Conservation (phyloP, 768 basidiomycete genomes). For the Coprinopsis strossmayeri region DNA sequence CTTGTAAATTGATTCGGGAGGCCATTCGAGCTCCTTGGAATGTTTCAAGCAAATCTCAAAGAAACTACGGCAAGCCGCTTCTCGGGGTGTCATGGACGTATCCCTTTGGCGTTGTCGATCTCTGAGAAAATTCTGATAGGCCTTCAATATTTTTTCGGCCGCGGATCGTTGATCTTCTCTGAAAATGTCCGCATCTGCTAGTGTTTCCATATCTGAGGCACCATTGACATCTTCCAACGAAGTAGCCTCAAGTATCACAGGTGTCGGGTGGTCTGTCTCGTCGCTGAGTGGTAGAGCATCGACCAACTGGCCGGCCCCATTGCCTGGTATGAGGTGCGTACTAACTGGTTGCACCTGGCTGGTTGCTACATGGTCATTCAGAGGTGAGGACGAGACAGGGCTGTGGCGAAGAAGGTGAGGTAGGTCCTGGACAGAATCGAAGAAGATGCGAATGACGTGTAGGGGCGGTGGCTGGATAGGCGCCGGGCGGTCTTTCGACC, state of each 20-base stretch:
- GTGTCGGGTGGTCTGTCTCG: not conserved
- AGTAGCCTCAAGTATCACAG: slow-evolving; percentile 1
- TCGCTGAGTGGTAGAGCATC: not conserved
- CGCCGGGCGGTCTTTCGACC: not conserved
- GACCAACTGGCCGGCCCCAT: too few relatives aligned
- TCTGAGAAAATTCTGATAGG: not conserved
- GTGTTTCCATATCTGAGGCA: not conserved
- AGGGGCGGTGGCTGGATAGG: not conserved
- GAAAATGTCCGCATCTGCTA: not conserved
- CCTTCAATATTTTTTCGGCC: not conserved
- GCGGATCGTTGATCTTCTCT: not conserved
- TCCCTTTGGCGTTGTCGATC: not conserved
- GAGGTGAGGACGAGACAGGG: too few relatives aligned
- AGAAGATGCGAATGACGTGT: not conserved
- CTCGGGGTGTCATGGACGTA: not conserved
- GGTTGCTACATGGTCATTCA: too few relatives aligned
- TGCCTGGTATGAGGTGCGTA: too few relatives aligned
- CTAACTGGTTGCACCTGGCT: too few relatives aligned
- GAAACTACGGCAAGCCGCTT: not conserved
- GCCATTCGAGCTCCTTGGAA: not conserved
- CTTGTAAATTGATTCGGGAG: not conserved
- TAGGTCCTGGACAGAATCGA: not conserved
- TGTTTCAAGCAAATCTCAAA: not conserved
- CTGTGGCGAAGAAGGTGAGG: not conserved
- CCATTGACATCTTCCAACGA: not conserved